These are phyloP conservation scores for Gonapodya prolifera DNA, from an alignment of 192 early-diverging fungal genomes.

Conservation along the genomic window DNA sequence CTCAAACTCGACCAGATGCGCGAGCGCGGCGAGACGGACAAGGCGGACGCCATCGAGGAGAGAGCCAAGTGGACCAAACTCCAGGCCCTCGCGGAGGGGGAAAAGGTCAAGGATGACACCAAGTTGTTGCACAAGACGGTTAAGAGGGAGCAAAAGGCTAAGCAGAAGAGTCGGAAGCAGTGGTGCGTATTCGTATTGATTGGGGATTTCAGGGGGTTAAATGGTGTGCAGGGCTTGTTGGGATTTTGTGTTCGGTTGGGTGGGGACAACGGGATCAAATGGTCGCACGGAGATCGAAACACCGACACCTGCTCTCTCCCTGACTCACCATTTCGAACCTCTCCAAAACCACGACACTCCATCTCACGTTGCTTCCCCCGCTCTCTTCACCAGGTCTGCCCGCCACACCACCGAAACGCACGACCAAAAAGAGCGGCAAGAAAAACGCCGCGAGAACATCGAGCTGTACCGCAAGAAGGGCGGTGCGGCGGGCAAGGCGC, in stretches of 20 bases:
- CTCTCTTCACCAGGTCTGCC: too few relatives aligned
- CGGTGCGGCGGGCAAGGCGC: conserved; percentile 24
- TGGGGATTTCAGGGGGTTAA: neutral
- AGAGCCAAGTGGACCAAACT: conserved; percentile 74
- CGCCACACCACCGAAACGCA: conserved; percentile 52
- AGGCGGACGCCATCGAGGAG: conserved; percentile 56
- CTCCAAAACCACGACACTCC: too few relatives aligned
- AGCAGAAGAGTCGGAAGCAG: conserved; percentile 69
- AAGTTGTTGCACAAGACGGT: conserved; percentile 84
- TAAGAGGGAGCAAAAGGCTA: conserved; percentile 67
- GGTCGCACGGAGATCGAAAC: too few relatives aligned
- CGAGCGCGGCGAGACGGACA: too few relatives aligned
- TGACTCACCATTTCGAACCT: too few relatives aligned
- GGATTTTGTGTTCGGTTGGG: neutral
- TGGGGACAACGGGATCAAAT: neutral
- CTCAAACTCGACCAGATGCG: too few relatives aligned
- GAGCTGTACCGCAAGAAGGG: conserved; percentile 57
- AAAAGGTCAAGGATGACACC: conserved; percentile 85
- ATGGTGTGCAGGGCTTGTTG: neutral
- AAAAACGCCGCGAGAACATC: conserved; percentile 78
- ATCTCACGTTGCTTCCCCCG: too few relatives aligned
- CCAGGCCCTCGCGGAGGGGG: conserved; percentile 65
- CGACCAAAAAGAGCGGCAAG: conserved; percentile 48
- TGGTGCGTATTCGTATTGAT: conserved; percentile 56
- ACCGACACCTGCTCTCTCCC: too few relatives aligned